These are phyloP conservation scores for Quercus parvula DNA, from an alignment of 306 rosid genomes.

Conservation along the genomic window DNA sequence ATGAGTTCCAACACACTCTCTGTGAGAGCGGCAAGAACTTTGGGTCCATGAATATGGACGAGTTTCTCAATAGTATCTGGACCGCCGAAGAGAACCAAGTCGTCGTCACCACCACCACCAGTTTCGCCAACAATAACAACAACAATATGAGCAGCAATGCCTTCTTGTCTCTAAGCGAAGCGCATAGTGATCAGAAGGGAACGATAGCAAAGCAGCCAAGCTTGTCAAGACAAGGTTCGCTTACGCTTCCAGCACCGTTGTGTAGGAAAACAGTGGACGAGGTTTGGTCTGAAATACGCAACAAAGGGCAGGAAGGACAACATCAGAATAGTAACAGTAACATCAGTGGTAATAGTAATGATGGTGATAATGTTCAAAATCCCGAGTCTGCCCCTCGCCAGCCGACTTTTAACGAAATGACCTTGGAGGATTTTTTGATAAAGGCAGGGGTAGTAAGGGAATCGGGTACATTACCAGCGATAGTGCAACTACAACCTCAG, in stretches of 20 bases:
- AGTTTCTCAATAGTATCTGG: constrained; percentile 86
- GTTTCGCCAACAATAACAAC: not conserved
- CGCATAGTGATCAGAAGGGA: constrained; percentile 13
- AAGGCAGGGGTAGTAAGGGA: constrained; percentile 89
- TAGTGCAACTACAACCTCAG: not conserved
- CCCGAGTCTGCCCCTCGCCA: constrained; percentile 62
- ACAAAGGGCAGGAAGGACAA: constrained; percentile 34
- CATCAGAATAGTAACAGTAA: constrained; percentile 11
- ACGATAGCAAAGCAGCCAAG: constrained; percentile 51
- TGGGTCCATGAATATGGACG: constrained; percentile 98
- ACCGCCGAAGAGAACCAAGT: constrained; percentile 79
- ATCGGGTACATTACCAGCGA: constrained; percentile 10
- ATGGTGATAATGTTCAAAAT: constrained; percentile 24
- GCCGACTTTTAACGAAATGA: constrained; percentile 89
- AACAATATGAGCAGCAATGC: not conserved
- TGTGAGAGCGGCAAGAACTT: constrained; percentile 76
- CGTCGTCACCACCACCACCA: not conserved
- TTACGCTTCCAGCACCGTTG: constrained; percentile 70
- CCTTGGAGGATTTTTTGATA: constrained; percentile 84
- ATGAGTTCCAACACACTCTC: constrained; percentile 76
- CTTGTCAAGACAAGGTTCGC: constrained; percentile 65
- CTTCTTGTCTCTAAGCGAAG: constrained; percentile 5
- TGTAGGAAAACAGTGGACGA: constrained; percentile 84
- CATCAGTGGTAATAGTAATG: not conserved
- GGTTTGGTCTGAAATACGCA: constrained; percentile 85